Percentiles rank a stretch among this genome's conserved stretches.
Conservation (phyloP, 83 land plant species). For the Picea mariana region DNA sequence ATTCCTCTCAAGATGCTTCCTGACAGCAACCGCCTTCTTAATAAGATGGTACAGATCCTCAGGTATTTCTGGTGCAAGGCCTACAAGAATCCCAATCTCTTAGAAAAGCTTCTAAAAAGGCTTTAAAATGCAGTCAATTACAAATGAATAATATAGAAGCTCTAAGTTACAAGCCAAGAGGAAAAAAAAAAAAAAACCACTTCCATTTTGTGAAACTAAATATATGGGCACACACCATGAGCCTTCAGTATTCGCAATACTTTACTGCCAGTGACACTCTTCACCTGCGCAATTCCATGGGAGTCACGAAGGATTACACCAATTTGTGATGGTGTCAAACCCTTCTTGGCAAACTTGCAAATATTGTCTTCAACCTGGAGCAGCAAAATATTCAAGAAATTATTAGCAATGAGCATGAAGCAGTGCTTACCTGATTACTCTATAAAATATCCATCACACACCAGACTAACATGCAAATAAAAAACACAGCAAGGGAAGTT, state of each 20-base stretch:
- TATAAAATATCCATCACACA: neutral
- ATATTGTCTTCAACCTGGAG: constrained; percentile 82
- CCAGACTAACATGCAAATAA: neutral
- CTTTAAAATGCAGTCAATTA: too few species aligned
- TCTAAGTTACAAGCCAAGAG: neutral
- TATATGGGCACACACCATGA: constrained; percentile 52
- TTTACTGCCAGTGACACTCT: constrained; percentile 85
- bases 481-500: neutral
- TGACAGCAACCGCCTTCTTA: constrained; percentile 86
- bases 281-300: constrained; percentile 91
- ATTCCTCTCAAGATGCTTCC: constrained; percentile 88
- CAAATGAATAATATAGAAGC: neutral
- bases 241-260: constrained; percentile 87
- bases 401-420: neutral
- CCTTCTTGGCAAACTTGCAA: constrained; percentile 92
- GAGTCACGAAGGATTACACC: constrained; percentile 93
- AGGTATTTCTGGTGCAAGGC: constrained; percentile 82
- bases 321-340: constrained; percentile 87
- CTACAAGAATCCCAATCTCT: constrained; percentile 25
- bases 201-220: neutral
- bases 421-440: neutral
- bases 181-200: neutral
- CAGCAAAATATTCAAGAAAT: neutral
- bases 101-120: neutral
- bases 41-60: constrained; percentile 86